Percentiles rank a stretch among this genome's conserved stretches.
Conservation (phyloP, 2,329 filamentous ascomycete species). For the Cladophialophora bantiana region DNA sequence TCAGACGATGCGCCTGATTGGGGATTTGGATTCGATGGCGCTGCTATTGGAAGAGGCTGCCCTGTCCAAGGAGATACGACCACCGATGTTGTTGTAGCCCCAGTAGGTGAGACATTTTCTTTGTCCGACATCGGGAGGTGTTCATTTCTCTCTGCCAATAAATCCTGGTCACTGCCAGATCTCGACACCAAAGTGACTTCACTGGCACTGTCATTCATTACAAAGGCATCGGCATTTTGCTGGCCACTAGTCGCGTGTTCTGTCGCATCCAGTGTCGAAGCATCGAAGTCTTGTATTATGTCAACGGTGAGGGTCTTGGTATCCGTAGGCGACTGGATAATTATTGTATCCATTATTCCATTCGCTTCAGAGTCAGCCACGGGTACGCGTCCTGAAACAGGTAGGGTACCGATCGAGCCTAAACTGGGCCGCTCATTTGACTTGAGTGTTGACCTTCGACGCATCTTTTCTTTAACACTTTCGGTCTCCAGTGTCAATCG, state of each 20-base stretch:
- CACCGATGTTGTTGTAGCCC: conserved; percentile 27
- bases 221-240: conserved; percentile 15
- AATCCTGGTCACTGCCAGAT: conserved; percentile 42
- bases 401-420: conserved; percentile 34
- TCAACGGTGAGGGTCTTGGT: not conserved
- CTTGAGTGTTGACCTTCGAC: conserved; percentile 53
- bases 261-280: conserved; percentile 2
- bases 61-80: conserved; percentile 24
- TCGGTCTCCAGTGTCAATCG: conserved; percentile 75
- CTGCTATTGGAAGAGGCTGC: conserved; percentile 45
- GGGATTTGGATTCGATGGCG: conserved; percentile 39
- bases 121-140: conserved; percentile 45
- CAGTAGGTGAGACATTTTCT: conserved; percentile 47
- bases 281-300: conserved; percentile 13
- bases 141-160: conserved; percentile 48
- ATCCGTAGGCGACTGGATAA: conserved; percentile 28
- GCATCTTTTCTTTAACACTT: conserved; percentile 61
- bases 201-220: conserved; percentile 43
- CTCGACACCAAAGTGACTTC: conserved; percentile 51
- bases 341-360: conserved; percentile 13
- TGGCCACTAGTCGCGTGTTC: conserved; percentile 11
- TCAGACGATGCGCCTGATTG: conserved; percentile 37
- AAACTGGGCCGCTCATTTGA: conserved; percentile 39
- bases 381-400: conserved; percentile 32
- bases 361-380: conserved; percentile 24